Conservation (phyloP, 1,284 basidiomycete species). For the Ceratobasidium sp. region DNA sequence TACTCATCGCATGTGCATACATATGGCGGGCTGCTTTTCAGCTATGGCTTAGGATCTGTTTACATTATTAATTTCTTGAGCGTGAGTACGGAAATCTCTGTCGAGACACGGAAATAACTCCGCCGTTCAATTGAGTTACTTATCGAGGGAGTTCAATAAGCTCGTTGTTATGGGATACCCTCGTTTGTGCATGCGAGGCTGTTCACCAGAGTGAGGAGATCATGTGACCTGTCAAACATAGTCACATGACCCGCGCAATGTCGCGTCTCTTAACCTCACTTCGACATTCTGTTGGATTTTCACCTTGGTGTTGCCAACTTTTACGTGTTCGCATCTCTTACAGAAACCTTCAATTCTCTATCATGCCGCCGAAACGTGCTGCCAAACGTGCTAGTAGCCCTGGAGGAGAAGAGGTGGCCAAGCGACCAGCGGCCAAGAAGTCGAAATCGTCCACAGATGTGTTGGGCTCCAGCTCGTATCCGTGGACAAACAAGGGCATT, state of each 20-base stretch:
- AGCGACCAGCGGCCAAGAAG: background rate
- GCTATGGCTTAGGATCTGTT: too few relatives aligned
- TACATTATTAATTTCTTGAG: too few relatives aligned
- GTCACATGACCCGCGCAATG: conserved; percentile 19
- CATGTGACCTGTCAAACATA: background rate
- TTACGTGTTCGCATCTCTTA: background rate
- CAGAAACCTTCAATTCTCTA: background rate
- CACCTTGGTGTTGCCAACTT: too few relatives aligned
- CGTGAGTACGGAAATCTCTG: too few relatives aligned
- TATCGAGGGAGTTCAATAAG: too few relatives aligned
- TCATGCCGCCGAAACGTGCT: conserved; percentile 14
- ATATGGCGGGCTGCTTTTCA: too few relatives aligned
- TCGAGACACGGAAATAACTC: too few relatives aligned
- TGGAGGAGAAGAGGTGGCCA: background rate
- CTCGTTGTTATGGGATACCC: too few relatives aligned
- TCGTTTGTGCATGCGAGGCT: background rate
- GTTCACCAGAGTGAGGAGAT: background rate
- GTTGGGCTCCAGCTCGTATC: conserved; percentile 13
- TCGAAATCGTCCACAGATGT: conserved; percentile 18
- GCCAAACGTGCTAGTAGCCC: conserved; percentile 18
- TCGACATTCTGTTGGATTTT: background rate
- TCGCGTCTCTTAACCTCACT: background rate
- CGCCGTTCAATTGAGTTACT: too few relatives aligned
- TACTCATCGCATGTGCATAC: too few relatives aligned
- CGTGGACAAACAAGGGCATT: conserved; percentile 74